Evolutionary conservation across 148 eudicot genomes (phyloP).

Genomic region (Drosera capensis): DNA sequence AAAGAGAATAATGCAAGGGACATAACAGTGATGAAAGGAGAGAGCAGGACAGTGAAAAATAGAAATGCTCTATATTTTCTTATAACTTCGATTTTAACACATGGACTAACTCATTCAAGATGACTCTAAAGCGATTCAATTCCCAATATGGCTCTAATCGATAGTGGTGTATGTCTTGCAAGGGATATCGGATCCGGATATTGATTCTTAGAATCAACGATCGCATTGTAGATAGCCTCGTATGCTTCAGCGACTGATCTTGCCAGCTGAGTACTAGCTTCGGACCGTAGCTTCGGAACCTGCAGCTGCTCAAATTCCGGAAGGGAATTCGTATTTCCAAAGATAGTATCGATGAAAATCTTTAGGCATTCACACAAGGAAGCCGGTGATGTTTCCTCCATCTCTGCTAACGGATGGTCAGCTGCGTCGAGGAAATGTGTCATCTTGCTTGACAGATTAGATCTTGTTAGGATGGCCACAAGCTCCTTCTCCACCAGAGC

Average conservation of each 20-base stretch:
- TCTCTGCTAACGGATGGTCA: slow-evolving; percentile 40
- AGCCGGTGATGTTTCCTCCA: slow-evolving; percentile 69
- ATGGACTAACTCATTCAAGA: not conserved
- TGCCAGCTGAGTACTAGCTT: slow-evolving; percentile 56
- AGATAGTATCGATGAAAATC: slow-evolving; percentile 71
- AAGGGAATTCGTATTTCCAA: slow-evolving; percentile 71
- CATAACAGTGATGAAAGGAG: too few species aligned
- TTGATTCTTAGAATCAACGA: slow-evolving; percentile 60
- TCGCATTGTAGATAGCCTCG: slow-evolving; percentile 55
- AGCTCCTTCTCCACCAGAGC: slow-evolving; percentile 79
- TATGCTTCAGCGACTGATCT: slow-evolving; percentile 68
- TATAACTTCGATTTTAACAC: too few species aligned
- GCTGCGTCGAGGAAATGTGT: slow-evolving; percentile 32
- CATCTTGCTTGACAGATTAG: slow-evolving; percentile 72
- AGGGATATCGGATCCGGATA: slow-evolving; percentile 85
- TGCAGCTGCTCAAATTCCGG: slow-evolving; percentile 91
- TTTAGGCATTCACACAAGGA: slow-evolving; percentile 67
- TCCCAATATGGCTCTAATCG: slow-evolving; percentile 93
- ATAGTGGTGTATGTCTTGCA: slow-evolving; percentile 94
- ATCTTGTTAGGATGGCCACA: slow-evolving; percentile 48
- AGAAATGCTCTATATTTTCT: too few species aligned
- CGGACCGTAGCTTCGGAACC: slow-evolving; percentile 80
- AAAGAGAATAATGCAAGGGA: too few species aligned
- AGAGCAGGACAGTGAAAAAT: too few species aligned
- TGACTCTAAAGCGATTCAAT: slow-evolving; percentile 21